Base-by-base conservation (phyloP, 116 monocot species). In the Iris pallida region DNA sequence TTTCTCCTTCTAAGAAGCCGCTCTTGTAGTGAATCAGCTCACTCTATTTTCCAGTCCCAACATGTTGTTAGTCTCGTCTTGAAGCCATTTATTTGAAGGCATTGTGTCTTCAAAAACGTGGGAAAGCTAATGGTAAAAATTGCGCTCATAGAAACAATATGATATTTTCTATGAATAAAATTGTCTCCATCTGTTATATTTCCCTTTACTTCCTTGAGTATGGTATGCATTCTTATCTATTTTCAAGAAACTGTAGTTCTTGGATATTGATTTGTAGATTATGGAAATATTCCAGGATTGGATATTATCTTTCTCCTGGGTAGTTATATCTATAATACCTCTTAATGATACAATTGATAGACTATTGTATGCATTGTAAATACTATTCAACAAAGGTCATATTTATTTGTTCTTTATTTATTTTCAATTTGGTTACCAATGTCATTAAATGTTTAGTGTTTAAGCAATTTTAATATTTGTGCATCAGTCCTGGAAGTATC, bases 241-340 rank as follows among this genome's bases (percentile, higher is more conserved):
- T n/a, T n/a, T n/a, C n/a, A n/a, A n/a, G n/a, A n/a, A n/a, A n/a
- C n/a, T n/a, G n/a, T n/a, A n/a, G n/a, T n/a, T n/a, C n/a, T n/a
- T n/a, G n/a, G n/a, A n/a, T n/a, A n/a, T n/a, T n/a, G n/a, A n/a
- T n/a, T n/a, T n/a, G n/a, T n/a, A 73, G 97, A 97, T 85, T 73
- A 61, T 90, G 80, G 78, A 48, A 78, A 83, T 48, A 87, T 97
- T 87, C 97, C 97, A 55, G 97, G 97, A 72, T 68, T 97, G 76
- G 97, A 97, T 85, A 97, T 92, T 69, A 92, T 97, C 55, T 97
- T 97, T 83, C 74, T 97, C 65, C 73, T 97, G 48, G 97, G 97
- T 77, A 92, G 97, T 80, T 97, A 97, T 81, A 87, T 78, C 79
- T 97, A 97, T 74, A 92, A 97, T 64, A 97, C 97, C 42, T 82